phyloP scores from a whole-genome alignment of 2,329 filamentous ascomycete genomes.

The Biscogniauxia marginata region DNA sequence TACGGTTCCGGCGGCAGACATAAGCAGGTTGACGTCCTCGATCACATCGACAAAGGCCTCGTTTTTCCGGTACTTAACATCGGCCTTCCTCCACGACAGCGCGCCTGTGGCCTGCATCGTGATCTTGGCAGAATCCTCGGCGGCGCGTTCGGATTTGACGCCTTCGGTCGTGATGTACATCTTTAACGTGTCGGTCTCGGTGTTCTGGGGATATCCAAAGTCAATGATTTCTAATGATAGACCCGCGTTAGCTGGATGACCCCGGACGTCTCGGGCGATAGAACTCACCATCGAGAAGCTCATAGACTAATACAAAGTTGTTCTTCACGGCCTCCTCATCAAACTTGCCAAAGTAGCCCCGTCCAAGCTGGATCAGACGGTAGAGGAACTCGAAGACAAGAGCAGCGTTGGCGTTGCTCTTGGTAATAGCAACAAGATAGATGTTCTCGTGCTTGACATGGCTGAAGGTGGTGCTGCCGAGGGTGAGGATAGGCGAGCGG shows the following conservation, averaged over 20 bases:
- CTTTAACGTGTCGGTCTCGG: conserved; percentile 96
- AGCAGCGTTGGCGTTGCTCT: conserved; percentile 98
- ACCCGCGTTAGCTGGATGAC: not conserved
- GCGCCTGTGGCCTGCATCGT: conserved; percentile 99
- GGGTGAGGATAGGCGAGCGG: conserved; percentile 92
- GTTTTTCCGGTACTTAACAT: conserved; percentile 99
- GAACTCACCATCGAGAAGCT: conserved; percentile 79
- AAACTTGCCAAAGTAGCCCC: conserved; percentile 97
- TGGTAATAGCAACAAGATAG: conserved; percentile 94
- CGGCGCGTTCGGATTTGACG: conserved; percentile 83
- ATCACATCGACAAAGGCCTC: conserved; percentile 99
- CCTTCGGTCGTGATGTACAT: conserved; percentile 99
- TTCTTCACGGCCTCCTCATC: conserved; percentile 99
- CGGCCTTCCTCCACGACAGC: conserved; percentile 92
- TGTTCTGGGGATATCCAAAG: conserved; percentile 98
- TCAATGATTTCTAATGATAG: conserved; percentile 79
- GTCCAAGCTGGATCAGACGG: conserved; percentile 82
- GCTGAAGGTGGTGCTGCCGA: conserved; percentile 97
- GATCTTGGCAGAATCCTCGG: conserved; percentile 94
- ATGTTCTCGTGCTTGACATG: conserved; percentile 99
- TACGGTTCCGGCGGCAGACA: conserved; percentile 96
- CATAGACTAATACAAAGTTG: conserved; percentile 98
- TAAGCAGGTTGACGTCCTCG: conserved; percentile 96
- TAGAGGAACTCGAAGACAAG: conserved; percentile 98
- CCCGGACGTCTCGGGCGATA: too few relatives aligned